phyloP scores from a whole-genome alignment of 805 yeast species.

The Pichia californica region DNA sequence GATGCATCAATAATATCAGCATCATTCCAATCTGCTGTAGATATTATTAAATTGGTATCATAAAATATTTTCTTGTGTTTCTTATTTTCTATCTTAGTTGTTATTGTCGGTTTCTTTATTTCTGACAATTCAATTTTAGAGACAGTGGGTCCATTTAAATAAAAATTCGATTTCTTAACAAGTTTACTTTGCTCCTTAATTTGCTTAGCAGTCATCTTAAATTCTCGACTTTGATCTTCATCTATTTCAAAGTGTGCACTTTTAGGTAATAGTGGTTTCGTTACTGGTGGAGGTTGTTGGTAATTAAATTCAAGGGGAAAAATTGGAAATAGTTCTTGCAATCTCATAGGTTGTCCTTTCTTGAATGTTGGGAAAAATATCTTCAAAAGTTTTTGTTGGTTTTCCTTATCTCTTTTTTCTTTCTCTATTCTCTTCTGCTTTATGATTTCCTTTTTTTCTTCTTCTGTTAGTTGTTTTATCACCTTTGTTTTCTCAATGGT shows the following conservation, averaged over 20 bases:
- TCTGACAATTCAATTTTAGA: constrained; percentile 26
- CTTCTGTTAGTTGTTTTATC: constrained; percentile 4
- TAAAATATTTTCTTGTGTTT: constrained; percentile 24
- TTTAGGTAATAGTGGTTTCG: constrained; percentile 50
- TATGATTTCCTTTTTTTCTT: constrained; percentile 5
- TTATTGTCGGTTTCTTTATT: constrained; percentile 18
- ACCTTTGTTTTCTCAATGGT: no score
- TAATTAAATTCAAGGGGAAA: constrained; percentile 48
- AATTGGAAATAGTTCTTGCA: constrained; percentile 60
- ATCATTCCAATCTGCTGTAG: constrained; percentile 77
- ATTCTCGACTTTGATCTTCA: constrained; percentile 50
- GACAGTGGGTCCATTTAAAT: constrained; percentile 18
- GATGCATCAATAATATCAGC: constrained; percentile 51
- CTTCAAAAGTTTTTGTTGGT: constrained; percentile 32
- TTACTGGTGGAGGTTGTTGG: constrained; percentile 40
- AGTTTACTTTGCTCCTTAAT: constrained; percentile 12
- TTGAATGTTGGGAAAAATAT: constrained; percentile 60
- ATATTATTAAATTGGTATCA: constrained; percentile 52
- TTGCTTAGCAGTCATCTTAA: constrained; percentile 31
- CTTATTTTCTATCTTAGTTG: constrained; percentile 12
- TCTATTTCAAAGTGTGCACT: constrained; percentile 56
- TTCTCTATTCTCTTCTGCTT: constrained; percentile 10
- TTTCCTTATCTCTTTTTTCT: constrained; percentile 27
- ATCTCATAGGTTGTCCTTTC: constrained; percentile 47
- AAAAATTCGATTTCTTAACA: constrained; percentile 7